Conservation (phyloP, 495 filamentous ascomycete species). For the Neurospora cerealis region DNA sequence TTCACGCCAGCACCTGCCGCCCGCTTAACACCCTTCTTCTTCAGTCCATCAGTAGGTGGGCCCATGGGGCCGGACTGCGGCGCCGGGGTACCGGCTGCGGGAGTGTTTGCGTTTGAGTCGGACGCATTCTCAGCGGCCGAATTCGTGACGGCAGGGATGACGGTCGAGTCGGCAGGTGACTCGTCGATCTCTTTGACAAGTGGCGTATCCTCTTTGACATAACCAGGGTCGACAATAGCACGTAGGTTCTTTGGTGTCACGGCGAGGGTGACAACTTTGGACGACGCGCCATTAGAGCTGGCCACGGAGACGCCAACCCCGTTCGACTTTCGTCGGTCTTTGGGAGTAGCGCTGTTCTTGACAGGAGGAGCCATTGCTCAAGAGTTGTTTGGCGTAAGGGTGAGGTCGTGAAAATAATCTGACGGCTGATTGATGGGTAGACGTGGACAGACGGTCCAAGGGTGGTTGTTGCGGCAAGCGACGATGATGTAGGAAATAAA, state of each 20-base stretch:
- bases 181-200: conserved; percentile 14
- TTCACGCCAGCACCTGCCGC: conserved; percentile 34
- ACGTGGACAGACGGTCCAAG: neutral
- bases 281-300: conserved; percentile 4
- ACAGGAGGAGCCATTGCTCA: conserved; percentile 26
- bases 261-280: conserved; percentile 32
- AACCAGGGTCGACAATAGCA: conserved; percentile 33
- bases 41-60: conserved; percentile 44
- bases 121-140: conserved; percentile 37
- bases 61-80: conserved; percentile 36
- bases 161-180: conserved; percentile 20
- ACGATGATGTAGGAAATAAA: neutral
- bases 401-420: neutral
- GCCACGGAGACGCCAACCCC: conserved; percentile 4
- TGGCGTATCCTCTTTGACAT: conserved; percentile 32
- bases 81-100: conserved; percentile 32
- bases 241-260: conserved; percentile 29
- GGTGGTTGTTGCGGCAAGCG: conserved; percentile 1
- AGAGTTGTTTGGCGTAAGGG: neutral
- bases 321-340: conserved; percentile 38
- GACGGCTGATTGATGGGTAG: conserved; percentile 8
- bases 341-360: conserved; percentile 28
- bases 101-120: conserved; percentile 37
- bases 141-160: conserved; percentile 17
- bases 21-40: conserved; percentile 50